Percentiles rank a stretch among this genome's conserved stretches.
Conservation (phyloP, 1,284 basidiomycete genomes). For the Trichosporon asahii region DNA sequence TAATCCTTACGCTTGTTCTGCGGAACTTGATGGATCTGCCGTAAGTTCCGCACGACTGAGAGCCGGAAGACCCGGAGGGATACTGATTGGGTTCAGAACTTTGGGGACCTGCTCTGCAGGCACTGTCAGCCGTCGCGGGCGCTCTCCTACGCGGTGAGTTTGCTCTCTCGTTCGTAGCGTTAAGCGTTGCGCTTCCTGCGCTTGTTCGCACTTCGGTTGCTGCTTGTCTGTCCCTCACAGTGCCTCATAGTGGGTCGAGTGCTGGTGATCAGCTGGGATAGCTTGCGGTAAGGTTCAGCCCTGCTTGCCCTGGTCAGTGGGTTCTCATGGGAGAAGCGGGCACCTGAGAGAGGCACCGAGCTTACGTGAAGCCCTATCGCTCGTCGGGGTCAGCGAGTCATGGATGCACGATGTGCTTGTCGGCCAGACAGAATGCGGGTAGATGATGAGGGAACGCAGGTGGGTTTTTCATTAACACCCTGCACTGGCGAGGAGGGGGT, state of each 20-base stretch:
- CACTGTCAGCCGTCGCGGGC: too few relatives aligned
- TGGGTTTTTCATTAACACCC: neutral
- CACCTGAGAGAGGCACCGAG: neutral
- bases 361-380: neutral
- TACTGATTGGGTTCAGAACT: neutral
- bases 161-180: neutral
- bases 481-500: neutral
- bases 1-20: too few relatives aligned
- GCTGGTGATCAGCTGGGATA: neutral
- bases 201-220: neutral
- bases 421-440: neutral
- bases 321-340: neutral
- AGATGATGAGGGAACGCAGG: neutral
- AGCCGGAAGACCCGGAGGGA: neutral
- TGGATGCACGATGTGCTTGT: neutral
- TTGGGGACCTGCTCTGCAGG: too few relatives aligned
- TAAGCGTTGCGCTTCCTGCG: neutral
- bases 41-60: neutral
- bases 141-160: too few relatives aligned
- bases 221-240: neutral
- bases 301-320: neutral
- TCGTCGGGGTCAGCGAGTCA: neutral
- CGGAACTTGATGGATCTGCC: neutral
- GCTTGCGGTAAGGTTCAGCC: neutral
- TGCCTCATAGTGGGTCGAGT: neutral